These are phyloP conservation scores for Larix sibirica DNA, from an alignment of 83 land plant species.

Conservation along the genomic window DNA sequence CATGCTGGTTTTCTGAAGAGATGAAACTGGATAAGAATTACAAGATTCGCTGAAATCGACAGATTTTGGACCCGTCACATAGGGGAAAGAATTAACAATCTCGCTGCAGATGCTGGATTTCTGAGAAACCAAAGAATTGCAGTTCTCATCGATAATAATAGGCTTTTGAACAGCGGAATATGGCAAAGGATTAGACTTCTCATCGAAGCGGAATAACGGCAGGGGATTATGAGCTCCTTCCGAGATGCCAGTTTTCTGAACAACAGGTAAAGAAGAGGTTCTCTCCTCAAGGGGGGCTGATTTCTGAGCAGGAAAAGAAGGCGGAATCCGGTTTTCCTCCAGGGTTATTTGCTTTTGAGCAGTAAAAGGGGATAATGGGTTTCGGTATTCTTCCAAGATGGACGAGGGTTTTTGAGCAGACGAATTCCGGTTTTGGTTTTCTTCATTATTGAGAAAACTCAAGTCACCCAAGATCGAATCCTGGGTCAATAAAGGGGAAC, in stretches of 20 bases:
- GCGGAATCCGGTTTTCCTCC: not conserved
- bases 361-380: not conserved
- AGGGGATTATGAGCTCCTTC: not conserved
- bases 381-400: not conserved
- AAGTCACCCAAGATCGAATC: not conserved
- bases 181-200: not conserved
- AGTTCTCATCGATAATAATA: too few relatives aligned
- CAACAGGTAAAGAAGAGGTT: not conserved
- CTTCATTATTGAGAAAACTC: constrained; percentile 1
- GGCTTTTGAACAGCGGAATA: not conserved
- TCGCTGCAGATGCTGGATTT: not conserved
- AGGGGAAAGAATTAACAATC: not conserved
- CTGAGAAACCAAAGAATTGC: not conserved
- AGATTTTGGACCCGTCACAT: not conserved
- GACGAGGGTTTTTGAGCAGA: not conserved
- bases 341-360: not conserved
- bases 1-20: too few relatives aligned
- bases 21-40: not conserved
- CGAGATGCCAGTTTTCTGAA: not conserved
- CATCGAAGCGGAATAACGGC: not conserved
- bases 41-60: not conserved
- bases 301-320: constrained; percentile 1
- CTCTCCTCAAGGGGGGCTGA: not conserved
- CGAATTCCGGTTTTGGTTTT: not conserved
- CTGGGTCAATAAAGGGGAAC: not conserved